These are phyloP conservation scores for Zalaria obscura DNA, from an alignment of 2,329 filamentous ascomycete species.

Conservation along the genomic window DNA sequence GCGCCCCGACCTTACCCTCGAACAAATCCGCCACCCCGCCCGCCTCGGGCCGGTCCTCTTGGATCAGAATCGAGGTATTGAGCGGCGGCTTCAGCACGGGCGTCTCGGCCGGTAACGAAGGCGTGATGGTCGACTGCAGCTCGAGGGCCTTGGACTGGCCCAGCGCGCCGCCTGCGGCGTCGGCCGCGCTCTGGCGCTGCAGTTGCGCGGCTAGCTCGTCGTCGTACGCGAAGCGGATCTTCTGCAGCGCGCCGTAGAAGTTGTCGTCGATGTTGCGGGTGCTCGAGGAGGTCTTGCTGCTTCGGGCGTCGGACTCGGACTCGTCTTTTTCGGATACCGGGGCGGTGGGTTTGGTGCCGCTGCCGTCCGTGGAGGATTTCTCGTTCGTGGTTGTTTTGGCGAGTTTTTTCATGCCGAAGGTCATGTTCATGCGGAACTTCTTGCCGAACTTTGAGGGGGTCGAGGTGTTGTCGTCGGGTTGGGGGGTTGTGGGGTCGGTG, in stretches of 20 bases:
- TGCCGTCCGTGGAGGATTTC: constrained; percentile 27
- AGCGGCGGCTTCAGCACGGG: constrained; percentile 60
- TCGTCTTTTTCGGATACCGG: constrained; percentile 52
- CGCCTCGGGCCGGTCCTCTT: constrained; percentile 48
- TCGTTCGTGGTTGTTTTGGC: constrained; percentile 53
- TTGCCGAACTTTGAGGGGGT: constrained; percentile 48
- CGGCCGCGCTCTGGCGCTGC: constrained; percentile 14
- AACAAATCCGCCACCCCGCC: constrained; percentile 72
- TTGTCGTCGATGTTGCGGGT: constrained; percentile 65
- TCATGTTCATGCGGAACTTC: constrained; percentile 60
- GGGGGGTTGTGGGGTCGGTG: constrained; percentile 26
- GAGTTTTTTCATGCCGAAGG: constrained; percentile 68
- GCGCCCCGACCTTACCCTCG: constrained; percentile 67
- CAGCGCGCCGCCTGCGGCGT: constrained; percentile 17
- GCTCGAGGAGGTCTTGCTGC: constrained; percentile 40
- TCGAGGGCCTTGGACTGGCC: constrained; percentile 11
- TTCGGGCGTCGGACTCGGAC: constrained; percentile 42
- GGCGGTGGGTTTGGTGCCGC: constrained; percentile 34
- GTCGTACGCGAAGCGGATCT: constrained; percentile 59
- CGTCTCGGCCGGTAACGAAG: constrained; percentile 58
- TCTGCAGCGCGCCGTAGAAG: constrained; percentile 58
- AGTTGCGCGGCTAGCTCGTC: constrained; percentile 42
- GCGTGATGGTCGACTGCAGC: constrained; percentile 51
- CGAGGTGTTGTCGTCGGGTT: constrained; percentile 44
- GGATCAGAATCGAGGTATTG: constrained; percentile 48